Conservation (phyloP, 2,329 filamentous ascomycete genomes). For the Clarireedia monteithiana region DNA sequence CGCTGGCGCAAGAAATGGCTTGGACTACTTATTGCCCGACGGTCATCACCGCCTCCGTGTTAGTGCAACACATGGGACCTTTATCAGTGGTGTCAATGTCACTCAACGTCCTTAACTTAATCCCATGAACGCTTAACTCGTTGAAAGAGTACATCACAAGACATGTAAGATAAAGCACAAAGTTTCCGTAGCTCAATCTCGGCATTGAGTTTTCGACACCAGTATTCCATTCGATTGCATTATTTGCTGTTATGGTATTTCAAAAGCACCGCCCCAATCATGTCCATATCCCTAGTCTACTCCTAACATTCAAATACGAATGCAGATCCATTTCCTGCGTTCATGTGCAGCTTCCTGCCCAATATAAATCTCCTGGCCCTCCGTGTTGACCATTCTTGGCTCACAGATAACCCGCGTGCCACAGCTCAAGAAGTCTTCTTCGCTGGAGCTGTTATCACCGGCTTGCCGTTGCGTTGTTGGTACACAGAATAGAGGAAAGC, state of each 20-base stretch:
- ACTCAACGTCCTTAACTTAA: background rate
- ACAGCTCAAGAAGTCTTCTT: slow-evolving; percentile 5
- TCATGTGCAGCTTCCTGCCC: background rate
- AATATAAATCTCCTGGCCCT: background rate
- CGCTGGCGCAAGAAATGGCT: background rate
- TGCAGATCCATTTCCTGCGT: background rate
- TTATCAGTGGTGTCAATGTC: background rate
- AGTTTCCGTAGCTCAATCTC: background rate
- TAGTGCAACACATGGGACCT: background rate
- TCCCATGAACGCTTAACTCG: background rate
- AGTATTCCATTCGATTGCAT: background rate
- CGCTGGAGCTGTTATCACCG: background rate
- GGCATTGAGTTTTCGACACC: background rate
- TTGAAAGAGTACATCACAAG: background rate
- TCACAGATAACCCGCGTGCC: background rate
- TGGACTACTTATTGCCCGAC: background rate
- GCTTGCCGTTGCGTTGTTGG: slow-evolving; percentile 17
- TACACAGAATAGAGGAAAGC: slow-evolving; percentile 22
- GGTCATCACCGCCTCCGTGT: background rate
- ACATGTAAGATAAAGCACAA: background rate
- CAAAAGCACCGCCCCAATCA: background rate
- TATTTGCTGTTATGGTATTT: background rate
- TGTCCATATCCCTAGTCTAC: background rate
- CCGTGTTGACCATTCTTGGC: background rate
- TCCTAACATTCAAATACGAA: background rate